Evolutionary conservation across 345 rosid genomes (phyloP).

Genomic region (Euphorbia tirucalli): DNA sequence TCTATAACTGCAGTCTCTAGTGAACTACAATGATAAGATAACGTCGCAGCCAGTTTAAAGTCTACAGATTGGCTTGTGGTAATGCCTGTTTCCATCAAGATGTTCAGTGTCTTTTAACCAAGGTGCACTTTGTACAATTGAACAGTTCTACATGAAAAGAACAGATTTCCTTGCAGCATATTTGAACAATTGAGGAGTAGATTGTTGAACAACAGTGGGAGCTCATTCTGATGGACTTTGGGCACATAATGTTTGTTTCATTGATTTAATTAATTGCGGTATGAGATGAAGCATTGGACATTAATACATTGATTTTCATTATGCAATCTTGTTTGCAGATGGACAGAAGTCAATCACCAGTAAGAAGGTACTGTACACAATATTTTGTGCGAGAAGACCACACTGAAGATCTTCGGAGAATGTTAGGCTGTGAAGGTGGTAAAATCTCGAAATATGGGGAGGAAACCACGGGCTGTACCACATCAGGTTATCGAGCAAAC

Average conservation of each 20-base stretch:
- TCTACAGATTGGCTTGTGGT: background rate
- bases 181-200: background rate
- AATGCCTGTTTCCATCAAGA: background rate
- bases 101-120: background rate
- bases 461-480: slow-evolving; percentile 24
- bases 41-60: background rate
- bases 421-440: slow-evolving; percentile 29
- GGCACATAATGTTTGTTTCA: background rate
- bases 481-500: slow-evolving; percentile 27
- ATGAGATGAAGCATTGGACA: background rate
- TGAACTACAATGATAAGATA: background rate
- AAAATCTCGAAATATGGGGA: slow-evolving; percentile 22
- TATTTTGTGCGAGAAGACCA: slow-evolving; percentile 47
- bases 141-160: background rate
- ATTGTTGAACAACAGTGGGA: background rate
- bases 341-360: slow-evolving; percentile 35
- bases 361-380: slow-evolving; percentile 53
- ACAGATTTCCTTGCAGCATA: background rate
- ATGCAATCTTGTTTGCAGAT: slow-evolving; percentile 30
- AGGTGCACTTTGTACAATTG: background rate
- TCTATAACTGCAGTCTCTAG: background rate
- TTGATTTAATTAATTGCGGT: background rate
- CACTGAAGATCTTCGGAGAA: slow-evolving; percentile 38
- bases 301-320: slow-evolving; percentile 1
- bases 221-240: background rate